These are phyloP conservation scores for Thymus mandschuricus DNA, from an alignment of 257 asterid species.

Conservation along the genomic window DNA sequence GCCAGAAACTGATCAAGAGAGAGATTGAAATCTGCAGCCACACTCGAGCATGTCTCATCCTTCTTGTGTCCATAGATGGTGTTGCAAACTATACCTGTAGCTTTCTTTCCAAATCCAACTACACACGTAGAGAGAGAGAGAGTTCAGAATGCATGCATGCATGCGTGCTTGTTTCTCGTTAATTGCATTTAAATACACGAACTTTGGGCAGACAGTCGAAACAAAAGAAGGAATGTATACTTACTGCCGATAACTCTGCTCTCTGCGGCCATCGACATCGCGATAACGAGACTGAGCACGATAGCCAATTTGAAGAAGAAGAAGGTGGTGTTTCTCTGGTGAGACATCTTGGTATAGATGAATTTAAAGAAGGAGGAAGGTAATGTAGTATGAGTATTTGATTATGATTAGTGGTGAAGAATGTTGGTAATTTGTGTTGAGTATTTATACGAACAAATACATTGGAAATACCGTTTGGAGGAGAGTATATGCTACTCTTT, in stretches of 20 bases:
- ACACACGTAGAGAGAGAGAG: neutral
- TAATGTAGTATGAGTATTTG: too few relatives aligned
- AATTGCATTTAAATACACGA: too few relatives aligned
- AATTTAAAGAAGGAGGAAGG: neutral
- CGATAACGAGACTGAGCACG: slow-evolving; percentile 15
- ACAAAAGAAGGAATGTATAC: neutral
- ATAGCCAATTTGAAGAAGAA: slow-evolving; percentile 5
- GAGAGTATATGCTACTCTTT: too few relatives aligned
- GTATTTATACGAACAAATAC: slow-evolving; percentile 19
- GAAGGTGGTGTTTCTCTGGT: too few relatives aligned
- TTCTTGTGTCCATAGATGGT: slow-evolving; percentile 28
- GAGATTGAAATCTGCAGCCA: slow-evolving; percentile 16
- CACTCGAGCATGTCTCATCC: slow-evolving; percentile 33
- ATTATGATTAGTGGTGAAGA: neutral
- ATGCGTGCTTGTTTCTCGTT: too few relatives aligned
- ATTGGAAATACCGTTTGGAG: slow-evolving; percentile 6
- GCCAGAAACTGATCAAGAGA: slow-evolving; percentile 2
- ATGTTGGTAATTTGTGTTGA: neutral
- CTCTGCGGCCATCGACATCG: slow-evolving; percentile 2
- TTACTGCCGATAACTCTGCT: slow-evolving; percentile 8
- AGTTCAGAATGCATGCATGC: neutral
- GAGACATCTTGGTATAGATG: neutral
- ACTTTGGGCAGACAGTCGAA: neutral
- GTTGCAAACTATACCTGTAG: neutral
- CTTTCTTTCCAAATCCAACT: slow-evolving; percentile 30